These are phyloP conservation scores for Sechiopsis laciniata DNA, from an alignment of 306 rosid species.

Conservation along the genomic window DNA sequence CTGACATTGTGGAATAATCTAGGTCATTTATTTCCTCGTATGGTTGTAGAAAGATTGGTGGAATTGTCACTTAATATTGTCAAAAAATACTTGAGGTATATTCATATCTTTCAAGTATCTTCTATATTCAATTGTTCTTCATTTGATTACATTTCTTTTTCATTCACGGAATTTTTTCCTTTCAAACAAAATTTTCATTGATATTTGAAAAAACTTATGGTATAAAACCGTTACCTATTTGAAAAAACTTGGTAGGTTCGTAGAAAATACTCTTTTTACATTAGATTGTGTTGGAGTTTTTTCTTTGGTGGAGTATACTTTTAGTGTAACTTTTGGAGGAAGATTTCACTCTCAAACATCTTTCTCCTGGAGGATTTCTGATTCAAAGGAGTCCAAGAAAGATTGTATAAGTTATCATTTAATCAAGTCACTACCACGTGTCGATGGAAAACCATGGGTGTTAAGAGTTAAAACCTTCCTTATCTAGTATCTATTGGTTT, in stretches of 20 bases:
- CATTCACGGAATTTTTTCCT: not conserved
- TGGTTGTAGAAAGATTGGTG: slow-evolving; percentile 65
- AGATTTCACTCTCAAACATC: too few relatives aligned
- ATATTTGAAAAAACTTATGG: not conserved
- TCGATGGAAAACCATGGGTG: too few relatives aligned
- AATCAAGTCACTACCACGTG: too few relatives aligned
- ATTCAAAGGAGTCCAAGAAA: too few relatives aligned
- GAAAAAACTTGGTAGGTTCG: not conserved
- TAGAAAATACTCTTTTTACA: not conserved
- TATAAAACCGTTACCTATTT: not conserved
- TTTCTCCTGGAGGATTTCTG: too few relatives aligned
- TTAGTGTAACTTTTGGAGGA: not conserved
- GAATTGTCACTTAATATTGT: slow-evolving; percentile 44
- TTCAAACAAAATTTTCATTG: not conserved
- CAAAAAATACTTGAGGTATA: slow-evolving; percentile 67
- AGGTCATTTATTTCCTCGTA: slow-evolving; percentile 51
- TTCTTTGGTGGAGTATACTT: not conserved
- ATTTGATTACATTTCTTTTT: slow-evolving; percentile 9
- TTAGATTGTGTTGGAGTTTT: not conserved
- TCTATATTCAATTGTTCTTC: slow-evolving; percentile 20
- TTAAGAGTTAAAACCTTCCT: too few relatives aligned
- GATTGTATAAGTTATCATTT: too few relatives aligned
- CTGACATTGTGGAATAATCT: slow-evolving; percentile 41
- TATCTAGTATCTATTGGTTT: too few relatives aligned
- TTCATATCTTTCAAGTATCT: slow-evolving; percentile 24